phyloP scores from a whole-genome alignment of 768 basidiomycete species.

The Phylloporus scabripes region DNA sequence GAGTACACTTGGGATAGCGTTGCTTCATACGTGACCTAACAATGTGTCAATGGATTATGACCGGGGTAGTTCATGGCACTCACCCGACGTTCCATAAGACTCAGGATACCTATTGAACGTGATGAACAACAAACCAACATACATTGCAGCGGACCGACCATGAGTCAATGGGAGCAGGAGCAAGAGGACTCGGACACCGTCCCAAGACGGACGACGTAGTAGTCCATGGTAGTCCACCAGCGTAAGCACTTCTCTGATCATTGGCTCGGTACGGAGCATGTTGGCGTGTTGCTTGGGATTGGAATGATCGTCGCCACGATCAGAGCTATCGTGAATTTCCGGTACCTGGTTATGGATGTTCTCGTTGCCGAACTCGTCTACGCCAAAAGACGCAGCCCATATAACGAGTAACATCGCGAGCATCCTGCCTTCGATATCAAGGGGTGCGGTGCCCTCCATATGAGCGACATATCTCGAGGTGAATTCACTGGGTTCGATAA shows the following conservation, averaged over 20 bases:
- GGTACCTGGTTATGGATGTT: constrained; percentile 9
- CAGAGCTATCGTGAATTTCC: constrained; percentile 7
- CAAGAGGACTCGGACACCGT: constrained; percentile 76
- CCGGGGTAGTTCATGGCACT: background rate
- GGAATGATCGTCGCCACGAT: constrained; percentile 27
- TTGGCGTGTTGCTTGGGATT: constrained; percentile 38
- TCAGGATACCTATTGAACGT: constrained; percentile 22
- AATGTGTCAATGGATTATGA: constrained; percentile 6
- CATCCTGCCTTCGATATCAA: constrained; percentile 71
- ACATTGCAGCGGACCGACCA: constrained; percentile 42
- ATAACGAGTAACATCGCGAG: constrained; percentile 76
- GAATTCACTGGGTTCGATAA: constrained; percentile 80
- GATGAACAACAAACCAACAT: constrained; percentile 6
- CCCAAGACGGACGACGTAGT: constrained; percentile 78
- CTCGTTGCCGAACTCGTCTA: constrained; percentile 68
- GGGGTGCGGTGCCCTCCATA: constrained; percentile 50
- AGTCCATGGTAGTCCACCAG: constrained; percentile 78
- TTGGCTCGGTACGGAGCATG: constrained; percentile 55
- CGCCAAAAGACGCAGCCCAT: constrained; percentile 87
- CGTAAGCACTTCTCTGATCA: constrained; percentile 70
- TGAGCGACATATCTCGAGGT: constrained; percentile 65
- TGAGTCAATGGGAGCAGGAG: constrained; percentile 79
- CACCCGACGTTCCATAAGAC: constrained; percentile 22
- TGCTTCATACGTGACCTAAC: constrained; percentile 68
- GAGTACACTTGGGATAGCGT: constrained; percentile 78